Percentiles rank a stretch among this genome's conserved stretches.
Evolutionary conservation across 2,329 filamentous ascomycete genomes (phyloP).

Genomic region (Cordyceps farinosa): DNA sequence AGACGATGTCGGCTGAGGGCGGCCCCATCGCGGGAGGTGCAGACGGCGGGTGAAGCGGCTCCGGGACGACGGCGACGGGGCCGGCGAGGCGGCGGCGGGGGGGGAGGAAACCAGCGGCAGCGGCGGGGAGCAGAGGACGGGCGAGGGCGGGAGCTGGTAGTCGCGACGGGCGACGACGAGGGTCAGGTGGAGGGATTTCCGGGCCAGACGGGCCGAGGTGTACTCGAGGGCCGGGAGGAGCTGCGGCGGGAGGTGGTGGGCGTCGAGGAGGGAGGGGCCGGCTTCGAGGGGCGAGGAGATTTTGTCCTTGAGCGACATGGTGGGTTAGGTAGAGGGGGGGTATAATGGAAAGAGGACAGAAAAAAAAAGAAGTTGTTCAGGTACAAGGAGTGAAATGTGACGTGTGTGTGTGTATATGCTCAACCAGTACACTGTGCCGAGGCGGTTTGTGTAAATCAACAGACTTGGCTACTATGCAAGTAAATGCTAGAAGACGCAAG

Average conservation of each 20-base stretch:
- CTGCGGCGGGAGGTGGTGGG: conserved; percentile 53
- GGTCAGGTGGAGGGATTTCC: conserved; percentile 53
- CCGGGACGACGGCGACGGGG: conserved; percentile 24
- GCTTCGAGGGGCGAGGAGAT: conserved; percentile 64
- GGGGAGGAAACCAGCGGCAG: conserved; percentile 17
- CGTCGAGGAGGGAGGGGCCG: conserved; percentile 56
- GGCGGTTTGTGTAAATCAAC: not conserved
- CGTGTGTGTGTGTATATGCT: not conserved
- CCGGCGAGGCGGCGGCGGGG: conserved; percentile 29
- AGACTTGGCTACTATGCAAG: conserved; percentile 2
- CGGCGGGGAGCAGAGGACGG: conserved; percentile 23
- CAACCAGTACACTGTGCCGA: not conserved
- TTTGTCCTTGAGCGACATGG: conserved; percentile 47
- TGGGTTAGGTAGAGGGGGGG: conserved; percentile 21
- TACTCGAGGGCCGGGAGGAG: conserved; percentile 56
- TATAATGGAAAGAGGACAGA: not conserved
- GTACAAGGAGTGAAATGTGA: conserved; percentile 8
- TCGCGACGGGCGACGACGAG: conserved; percentile 56
- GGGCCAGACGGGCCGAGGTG: conserved; percentile 51
- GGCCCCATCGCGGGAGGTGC: conserved; percentile 18
- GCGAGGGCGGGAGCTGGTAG: conserved; percentile 47
- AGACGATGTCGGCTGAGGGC: not conserved
- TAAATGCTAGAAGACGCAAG: conserved; percentile 18
- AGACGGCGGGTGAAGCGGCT: conserved; percentile 27
- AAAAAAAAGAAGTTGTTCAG: not conserved